Evolutionary conservation across 306 rosid genomes (phyloP), one percentile per base, ranked within the genome.

Genomic region (Cucurbita maxima): DNA sequence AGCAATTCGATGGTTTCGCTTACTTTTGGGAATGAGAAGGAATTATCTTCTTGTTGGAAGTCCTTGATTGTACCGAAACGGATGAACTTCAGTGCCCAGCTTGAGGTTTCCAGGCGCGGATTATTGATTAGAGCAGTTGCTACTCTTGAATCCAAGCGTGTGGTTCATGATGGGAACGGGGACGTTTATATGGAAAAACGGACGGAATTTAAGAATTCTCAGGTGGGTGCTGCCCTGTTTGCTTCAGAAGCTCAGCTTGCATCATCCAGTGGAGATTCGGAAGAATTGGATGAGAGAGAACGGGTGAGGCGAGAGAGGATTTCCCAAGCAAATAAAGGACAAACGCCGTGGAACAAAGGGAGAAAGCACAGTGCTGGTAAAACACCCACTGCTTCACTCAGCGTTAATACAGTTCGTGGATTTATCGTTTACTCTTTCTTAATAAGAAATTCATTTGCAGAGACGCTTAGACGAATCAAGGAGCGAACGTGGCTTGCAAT

Each of bases 261-360:
- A 30, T 74, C 72, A 64, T 76, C 84, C 5, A 63, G 76, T 43
- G 86, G 72, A 18, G 83, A 79, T 20, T 71, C 74, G 10, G 61
- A 53, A 59, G 77, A 81, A 30, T 7, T 86, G 78, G 88, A 77
- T 77, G 92, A 88, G 10, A 88, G 77, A 64, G 99, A 95, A 85
- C 76, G 52, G 82, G 75, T 91, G 82, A 86, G 99, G 75, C 85
- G 99, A 77, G 55, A 71, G 82, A 84, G 92, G 80, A 95, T 95
- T 77, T 91, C 99, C 40, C 89, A 86, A 83, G 96, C 97, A 67
- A 95, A 91, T 75, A 95, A 89, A 80, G 99, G 99, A 45, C 83
- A 82, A 76, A 85, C 84, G 0, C 93, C 99, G 2, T 95, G 99
- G 99, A 95, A 95, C 87, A 91, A 89, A 85, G 99, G 99, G 81